phyloP scores from a whole-genome alignment of 345 rosid genomes.

The Odontarrhena argentea region DNA sequence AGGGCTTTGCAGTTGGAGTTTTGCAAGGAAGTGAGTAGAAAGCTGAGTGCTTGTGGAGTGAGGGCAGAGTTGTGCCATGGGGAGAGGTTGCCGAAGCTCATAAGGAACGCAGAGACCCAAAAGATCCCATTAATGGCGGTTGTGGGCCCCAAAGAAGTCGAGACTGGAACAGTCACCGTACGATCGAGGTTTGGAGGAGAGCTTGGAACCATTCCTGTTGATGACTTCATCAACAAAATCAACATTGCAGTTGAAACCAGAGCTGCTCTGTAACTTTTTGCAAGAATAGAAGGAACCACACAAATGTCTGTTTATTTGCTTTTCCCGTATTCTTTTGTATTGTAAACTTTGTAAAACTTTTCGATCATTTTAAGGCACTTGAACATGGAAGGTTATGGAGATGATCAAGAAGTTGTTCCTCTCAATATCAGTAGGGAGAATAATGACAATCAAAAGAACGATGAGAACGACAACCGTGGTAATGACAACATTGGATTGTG shows the following conservation, averaged over 20 bases:
- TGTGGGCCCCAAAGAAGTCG: conserved; percentile 88
- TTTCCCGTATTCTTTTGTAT: neutral
- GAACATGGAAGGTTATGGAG: too few species aligned
- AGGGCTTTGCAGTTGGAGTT: conserved; percentile 55
- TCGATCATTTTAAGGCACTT: too few species aligned
- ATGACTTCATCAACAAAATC: conserved; percentile 66
- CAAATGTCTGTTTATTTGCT: conserved; percentile 15
- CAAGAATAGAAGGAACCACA: conserved; percentile 31
- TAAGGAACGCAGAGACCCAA: conserved; percentile 89
- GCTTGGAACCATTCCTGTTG: conserved; percentile 66
- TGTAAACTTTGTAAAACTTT: too few species aligned
- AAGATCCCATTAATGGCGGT: conserved; percentile 91
- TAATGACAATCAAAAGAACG: too few species aligned
- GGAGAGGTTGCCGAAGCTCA: conserved; percentile 89
- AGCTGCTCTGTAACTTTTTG: conserved; percentile 45
- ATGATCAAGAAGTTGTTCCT: too few species aligned
- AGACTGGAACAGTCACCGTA: conserved; percentile 63
- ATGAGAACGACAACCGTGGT: too few species aligned
- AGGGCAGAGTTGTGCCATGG: conserved; percentile 86
- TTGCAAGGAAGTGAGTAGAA: conserved; percentile 60
- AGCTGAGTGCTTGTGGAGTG: conserved; percentile 61
- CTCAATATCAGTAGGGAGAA: too few species aligned
- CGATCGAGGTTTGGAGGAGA: conserved; percentile 89
- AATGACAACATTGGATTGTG: too few species aligned
- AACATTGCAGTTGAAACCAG: conserved; percentile 55